Percentiles rank a stretch among this genome's conserved stretches.
Evolutionary conservation across 495 filamentous ascomycete species (phyloP).

Genomic region (Saxispiralis lemnorum): DNA sequence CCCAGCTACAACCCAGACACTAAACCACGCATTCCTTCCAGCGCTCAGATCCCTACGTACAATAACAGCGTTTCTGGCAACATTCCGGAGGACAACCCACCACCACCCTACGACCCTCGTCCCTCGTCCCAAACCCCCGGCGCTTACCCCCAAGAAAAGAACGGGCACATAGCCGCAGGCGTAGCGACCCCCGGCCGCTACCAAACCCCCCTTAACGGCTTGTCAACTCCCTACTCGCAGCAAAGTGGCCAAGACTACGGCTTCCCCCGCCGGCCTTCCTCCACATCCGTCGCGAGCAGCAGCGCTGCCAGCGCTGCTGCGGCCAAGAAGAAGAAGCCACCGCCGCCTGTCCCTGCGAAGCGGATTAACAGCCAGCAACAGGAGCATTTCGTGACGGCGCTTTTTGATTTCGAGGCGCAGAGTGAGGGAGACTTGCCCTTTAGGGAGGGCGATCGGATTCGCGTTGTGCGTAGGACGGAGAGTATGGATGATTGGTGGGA

Average conservation of each 20-base stretch:
- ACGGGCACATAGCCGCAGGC: neutral
- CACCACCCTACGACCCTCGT: conserved; percentile 5
- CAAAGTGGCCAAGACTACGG: neutral
- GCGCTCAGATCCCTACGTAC: neutral
- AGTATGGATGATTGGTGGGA: conserved; percentile 94
- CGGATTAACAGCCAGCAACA: conserved; percentile 26
- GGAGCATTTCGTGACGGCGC: conserved; percentile 54
- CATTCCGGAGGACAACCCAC: neutral
- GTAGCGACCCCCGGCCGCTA: conserved; percentile 6
- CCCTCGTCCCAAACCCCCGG: neutral
- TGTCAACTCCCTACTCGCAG: neutral
- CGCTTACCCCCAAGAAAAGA: neutral
- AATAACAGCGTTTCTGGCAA: neutral
- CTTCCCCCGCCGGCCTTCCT: neutral
- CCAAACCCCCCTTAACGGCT: conserved; percentile 5
- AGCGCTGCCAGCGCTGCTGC: conserved; percentile 8
- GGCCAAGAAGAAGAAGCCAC: conserved; percentile 39
- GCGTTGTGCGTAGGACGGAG: conserved; percentile 63
- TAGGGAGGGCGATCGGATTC: conserved; percentile 68
- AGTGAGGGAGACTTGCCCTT: conserved; percentile 62
- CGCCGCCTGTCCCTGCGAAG: conserved; percentile 57
- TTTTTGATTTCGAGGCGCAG: conserved; percentile 65
- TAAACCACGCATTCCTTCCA: conserved; percentile 13
- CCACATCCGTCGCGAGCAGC: neutral
- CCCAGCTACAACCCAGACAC: conserved; percentile 1